These are phyloP conservation scores for Rhizophlyctis rosea DNA, from an alignment of 192 early-diverging fungal species.

Conservation along the genomic window DNA sequence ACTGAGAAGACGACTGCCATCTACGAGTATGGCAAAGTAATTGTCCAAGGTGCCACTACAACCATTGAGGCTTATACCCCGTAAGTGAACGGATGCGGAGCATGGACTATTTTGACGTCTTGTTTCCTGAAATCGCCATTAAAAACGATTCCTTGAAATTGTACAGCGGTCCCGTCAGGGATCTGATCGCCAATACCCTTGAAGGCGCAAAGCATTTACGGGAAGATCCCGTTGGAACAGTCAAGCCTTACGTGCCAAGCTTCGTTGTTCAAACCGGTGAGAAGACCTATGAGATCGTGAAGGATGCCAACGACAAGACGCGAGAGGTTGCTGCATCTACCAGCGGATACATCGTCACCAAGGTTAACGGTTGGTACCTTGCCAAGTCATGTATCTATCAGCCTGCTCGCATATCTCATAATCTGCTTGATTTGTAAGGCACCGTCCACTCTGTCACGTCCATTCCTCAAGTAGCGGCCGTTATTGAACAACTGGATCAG, in stretches of 20 bases:
- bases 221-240: conserved; percentile 38
- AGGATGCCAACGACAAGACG: conserved; percentile 31
- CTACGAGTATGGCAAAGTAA: neutral
- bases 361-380: conserved; percentile 39
- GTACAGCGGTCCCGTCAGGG: conserved; percentile 32
- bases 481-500: conserved; percentile 46
- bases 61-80: conserved; percentile 52
- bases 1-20: neutral
- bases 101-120: too few species aligned
- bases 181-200: conserved; percentile 34
- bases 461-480: conserved; percentile 34
- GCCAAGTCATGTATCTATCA: too few species aligned
- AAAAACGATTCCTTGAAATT: neutral
- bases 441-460: conserved; percentile 40
- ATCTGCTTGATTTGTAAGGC: neutral
- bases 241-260: conserved; percentile 43
- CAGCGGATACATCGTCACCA: conserved; percentile 47
- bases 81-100: neutral
- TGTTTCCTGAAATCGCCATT: too few species aligned
- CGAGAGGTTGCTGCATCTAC: conserved; percentile 30
- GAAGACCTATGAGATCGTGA: conserved; percentile 46
- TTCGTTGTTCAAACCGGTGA: conserved; percentile 48
- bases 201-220: conserved; percentile 31
- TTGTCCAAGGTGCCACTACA: conserved; percentile 43
- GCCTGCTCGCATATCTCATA: neutral